These are phyloP conservation scores for Phyllosticta paracitricarpa DNA, from an alignment of 2,329 filamentous ascomycete species.

Conservation along the genomic window DNA sequence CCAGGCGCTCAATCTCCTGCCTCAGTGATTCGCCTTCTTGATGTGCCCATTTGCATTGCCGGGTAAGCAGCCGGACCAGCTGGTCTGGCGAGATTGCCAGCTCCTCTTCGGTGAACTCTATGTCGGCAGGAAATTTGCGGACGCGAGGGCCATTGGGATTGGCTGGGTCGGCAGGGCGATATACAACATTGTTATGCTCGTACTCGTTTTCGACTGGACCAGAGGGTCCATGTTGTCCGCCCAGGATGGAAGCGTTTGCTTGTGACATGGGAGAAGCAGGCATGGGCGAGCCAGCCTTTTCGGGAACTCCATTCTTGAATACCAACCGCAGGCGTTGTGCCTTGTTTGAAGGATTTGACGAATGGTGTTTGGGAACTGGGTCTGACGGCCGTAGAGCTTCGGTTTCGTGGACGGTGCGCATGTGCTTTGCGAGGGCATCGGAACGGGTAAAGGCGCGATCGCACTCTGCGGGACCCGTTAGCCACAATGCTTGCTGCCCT, in stretches of 20 bases:
- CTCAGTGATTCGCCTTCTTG: slow-evolving; percentile 55
- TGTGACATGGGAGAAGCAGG: slow-evolving; percentile 23
- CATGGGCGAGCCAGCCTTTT: slow-evolving; percentile 25
- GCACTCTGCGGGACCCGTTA: slow-evolving; percentile 55
- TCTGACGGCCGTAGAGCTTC: slow-evolving; percentile 74
- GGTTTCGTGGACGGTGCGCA: slow-evolving; percentile 97
- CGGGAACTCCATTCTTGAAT: slow-evolving; percentile 24
- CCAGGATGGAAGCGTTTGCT: slow-evolving; percentile 11
- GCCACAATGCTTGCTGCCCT: background rate
- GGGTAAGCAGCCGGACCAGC: slow-evolving; percentile 52
- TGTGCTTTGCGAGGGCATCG: slow-evolving; percentile 93
- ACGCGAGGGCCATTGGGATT: slow-evolving; percentile 46
- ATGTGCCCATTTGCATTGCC: slow-evolving; percentile 64
- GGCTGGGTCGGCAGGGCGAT: slow-evolving; percentile 46
- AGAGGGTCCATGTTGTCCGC: slow-evolving; percentile 13
- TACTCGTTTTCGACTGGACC: slow-evolving; percentile 26
- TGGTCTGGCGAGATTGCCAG: slow-evolving; percentile 55
- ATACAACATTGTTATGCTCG: slow-evolving; percentile 47
- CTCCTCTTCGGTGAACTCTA: slow-evolving; percentile 56
- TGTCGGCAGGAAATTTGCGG: slow-evolving; percentile 45
- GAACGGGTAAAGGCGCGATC: slow-evolving; percentile 94
- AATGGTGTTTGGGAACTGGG: slow-evolving; percentile 57
- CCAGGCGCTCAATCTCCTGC: slow-evolving; percentile 55
- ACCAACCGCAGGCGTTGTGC: slow-evolving; percentile 36
- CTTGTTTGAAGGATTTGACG: slow-evolving; percentile 36